These are phyloP conservation scores for Fragilaria radians DNA, from an alignment of 108 stramenopile species.

Conservation along the genomic window DNA sequence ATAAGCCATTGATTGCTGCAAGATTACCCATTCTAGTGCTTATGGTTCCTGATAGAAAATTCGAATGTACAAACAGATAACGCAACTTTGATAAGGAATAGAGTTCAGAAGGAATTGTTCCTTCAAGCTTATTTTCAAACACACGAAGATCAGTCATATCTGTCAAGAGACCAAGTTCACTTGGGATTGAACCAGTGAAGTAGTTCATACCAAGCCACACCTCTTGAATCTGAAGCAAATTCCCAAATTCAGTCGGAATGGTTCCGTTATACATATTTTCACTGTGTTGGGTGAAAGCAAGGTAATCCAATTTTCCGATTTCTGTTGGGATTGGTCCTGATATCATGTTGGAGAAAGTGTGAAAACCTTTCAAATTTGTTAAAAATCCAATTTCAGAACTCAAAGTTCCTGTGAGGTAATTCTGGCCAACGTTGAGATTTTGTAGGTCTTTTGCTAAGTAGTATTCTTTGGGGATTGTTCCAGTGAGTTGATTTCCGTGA, in stretches of 20 bases:
- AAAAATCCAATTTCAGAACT: too few relatives aligned
- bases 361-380: too few relatives aligned
- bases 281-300: background rate
- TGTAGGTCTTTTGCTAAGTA: background rate
- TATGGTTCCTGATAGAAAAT: slow-evolving; percentile 22
- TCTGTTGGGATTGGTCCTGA: background rate
- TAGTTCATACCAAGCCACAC: slow-evolving; percentile 38
- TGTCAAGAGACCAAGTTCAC: background rate
- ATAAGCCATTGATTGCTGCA: background rate
- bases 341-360: too few relatives aligned
- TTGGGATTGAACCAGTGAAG: slow-evolving; percentile 34
- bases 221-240: slow-evolving; percentile 18
- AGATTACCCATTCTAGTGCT: slow-evolving; percentile 12
- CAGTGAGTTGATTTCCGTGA: slow-evolving; percentile 35
- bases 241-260: slow-evolving; percentile 21
- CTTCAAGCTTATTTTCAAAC: slow-evolving; percentile 4
- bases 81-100: slow-evolving; percentile 29
- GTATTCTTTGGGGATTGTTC: too few relatives aligned
- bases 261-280: slow-evolving; percentile 23
- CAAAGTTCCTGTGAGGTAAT: too few relatives aligned
- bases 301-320: background rate
- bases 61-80: slow-evolving; percentile 38
- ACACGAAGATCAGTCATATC: background rate
- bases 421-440: background rate
- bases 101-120: slow-evolving; percentile 53